phyloP scores from a whole-genome alignment of 495 filamentous ascomycete species.

The Bathelium albidoporum region DNA sequence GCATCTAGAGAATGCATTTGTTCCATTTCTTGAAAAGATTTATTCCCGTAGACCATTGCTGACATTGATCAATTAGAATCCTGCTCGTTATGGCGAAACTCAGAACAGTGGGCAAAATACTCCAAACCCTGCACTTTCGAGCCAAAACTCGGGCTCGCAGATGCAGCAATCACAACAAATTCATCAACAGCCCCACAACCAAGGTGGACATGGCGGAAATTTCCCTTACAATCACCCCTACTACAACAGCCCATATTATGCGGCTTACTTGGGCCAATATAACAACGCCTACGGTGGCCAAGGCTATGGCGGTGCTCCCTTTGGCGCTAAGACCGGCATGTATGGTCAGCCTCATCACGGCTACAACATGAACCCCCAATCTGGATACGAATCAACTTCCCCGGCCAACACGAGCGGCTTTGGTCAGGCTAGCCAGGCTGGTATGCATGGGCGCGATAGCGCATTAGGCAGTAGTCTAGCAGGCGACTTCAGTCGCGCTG shows the following conservation, averaged over 20 bases:
- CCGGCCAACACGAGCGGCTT: conserved; percentile 63
- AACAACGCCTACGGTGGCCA: conserved; percentile 43
- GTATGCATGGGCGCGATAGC: conserved; percentile 36
- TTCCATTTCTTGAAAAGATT: neutral
- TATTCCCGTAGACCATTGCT: conserved; percentile 5
- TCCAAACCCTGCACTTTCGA: conserved; percentile 67
- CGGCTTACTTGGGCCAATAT: conserved; percentile 66
- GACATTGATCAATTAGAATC: conserved; percentile 37
- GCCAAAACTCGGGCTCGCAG: conserved; percentile 41
- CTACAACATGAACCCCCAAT: conserved; percentile 62
- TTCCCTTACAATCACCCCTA: conserved; percentile 71
- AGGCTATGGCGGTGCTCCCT: conserved; percentile 48
- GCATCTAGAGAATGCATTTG: neutral
- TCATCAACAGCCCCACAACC: conserved; percentile 51
- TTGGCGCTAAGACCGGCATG: conserved; percentile 55
- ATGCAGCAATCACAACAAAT: conserved; percentile 49
- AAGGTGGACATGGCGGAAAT: conserved; percentile 33
- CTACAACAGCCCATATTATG: conserved; percentile 70
- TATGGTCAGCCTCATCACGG: conserved; percentile 68
- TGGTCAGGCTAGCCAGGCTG: conserved; percentile 31
- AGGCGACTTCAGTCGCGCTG: conserved; percentile 65
- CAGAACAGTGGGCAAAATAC: conserved; percentile 82
- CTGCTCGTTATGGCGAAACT: conserved; percentile 65
- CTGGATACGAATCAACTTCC: conserved; percentile 66
- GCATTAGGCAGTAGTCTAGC: conserved; percentile 51